These are phyloP conservation scores for Epithemia pelagica DNA, from an alignment of 108 stramenopile genomes.

Conservation along the genomic window DNA sequence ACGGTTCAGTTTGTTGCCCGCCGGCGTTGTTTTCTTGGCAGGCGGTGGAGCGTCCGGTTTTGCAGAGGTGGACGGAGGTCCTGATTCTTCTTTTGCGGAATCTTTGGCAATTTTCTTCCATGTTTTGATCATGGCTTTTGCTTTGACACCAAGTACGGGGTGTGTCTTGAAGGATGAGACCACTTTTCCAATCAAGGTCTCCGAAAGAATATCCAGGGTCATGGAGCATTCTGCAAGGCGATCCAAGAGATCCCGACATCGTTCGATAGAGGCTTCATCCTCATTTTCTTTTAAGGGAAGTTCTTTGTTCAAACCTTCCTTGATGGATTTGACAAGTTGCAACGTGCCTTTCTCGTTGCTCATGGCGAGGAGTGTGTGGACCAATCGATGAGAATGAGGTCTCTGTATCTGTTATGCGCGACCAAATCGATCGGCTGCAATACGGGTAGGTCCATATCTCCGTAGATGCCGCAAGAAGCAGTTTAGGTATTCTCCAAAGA, in stretches of 20 bases:
- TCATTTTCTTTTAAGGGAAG: conserved; percentile 23
- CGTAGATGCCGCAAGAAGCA: too few species aligned
- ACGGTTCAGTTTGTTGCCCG: not conserved
- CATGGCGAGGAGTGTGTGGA: too few species aligned
- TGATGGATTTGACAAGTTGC: conserved; percentile 54
- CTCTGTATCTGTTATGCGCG: too few species aligned
- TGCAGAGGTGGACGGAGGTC: conserved; percentile 15
- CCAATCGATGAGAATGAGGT: too few species aligned
- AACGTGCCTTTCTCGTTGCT: conserved; percentile 8
- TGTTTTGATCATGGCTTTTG: conserved; percentile 72
- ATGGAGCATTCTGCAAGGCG: conserved; percentile 59
- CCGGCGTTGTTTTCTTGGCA: conserved; percentile 9
- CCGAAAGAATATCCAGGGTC: conserved; percentile 57
- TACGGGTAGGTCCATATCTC: too few species aligned
- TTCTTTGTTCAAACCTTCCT: conserved; percentile 64
- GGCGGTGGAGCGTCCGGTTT: not conserved
- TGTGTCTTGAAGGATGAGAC: conserved; percentile 77
- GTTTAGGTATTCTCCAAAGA: too few species aligned
- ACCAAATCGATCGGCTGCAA: too few species aligned
- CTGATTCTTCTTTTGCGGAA: conserved; percentile 1
- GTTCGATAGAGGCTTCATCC: conserved; percentile 47
- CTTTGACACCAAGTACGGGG: conserved; percentile 34
- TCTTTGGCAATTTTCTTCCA: conserved; percentile 80
- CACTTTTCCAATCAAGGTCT: conserved; percentile 73
- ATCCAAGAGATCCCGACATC: conserved; percentile 61